phyloP scores from a whole-genome alignment of 176 grass and related monocot genomes.

The Rhynchospora breviuscula region DNA sequence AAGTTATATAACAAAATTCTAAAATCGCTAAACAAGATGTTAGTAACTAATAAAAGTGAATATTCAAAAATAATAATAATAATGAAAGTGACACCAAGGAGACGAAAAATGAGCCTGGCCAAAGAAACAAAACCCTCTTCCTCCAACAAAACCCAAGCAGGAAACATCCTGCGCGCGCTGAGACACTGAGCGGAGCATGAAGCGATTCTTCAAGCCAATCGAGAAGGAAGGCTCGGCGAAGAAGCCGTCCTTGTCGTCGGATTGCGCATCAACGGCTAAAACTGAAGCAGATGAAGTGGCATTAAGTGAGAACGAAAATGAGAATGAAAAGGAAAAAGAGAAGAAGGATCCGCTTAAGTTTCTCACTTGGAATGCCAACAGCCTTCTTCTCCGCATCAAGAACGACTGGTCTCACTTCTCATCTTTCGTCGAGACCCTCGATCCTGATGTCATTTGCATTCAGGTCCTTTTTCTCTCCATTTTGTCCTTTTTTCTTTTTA shows the following conservation, averaged over 20 bases:
- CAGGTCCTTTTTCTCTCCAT: slow-evolving; percentile 39
- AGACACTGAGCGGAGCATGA: slow-evolving; percentile 38
- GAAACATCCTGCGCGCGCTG: not conserved
- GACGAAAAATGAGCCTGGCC: not conserved
- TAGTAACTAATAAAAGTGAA: too few species aligned
- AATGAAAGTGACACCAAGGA: too few species aligned
- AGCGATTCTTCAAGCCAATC: slow-evolving; percentile 94
- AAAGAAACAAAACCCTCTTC: not conserved
- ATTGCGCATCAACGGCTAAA: not conserved
- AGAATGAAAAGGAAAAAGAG: not conserved
- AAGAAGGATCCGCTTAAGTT: slow-evolving; percentile 55
- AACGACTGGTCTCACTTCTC: slow-evolving; percentile 81
- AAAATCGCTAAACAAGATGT: too few species aligned
- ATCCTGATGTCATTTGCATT: slow-evolving; percentile 82
- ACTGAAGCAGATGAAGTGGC: not conserved
- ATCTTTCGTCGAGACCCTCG: slow-evolving; percentile 50
- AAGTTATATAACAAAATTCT: too few species aligned
- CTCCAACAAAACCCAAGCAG: not conserved
- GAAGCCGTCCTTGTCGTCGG: slow-evolving; percentile 40
- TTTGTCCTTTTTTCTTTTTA: not conserved
- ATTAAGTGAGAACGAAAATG: slow-evolving; percentile 5
- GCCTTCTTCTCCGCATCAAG: slow-evolving; percentile 84
- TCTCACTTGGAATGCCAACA: slow-evolving; percentile 94
- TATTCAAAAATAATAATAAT: too few species aligned
- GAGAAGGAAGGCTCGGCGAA: slow-evolving; percentile 72